Percentiles rank a stretch among this genome's conserved stretches.
phyloP scores from a whole-genome alignment of 495 filamentous ascomycete genomes.

The Xylaria telfairii region DNA sequence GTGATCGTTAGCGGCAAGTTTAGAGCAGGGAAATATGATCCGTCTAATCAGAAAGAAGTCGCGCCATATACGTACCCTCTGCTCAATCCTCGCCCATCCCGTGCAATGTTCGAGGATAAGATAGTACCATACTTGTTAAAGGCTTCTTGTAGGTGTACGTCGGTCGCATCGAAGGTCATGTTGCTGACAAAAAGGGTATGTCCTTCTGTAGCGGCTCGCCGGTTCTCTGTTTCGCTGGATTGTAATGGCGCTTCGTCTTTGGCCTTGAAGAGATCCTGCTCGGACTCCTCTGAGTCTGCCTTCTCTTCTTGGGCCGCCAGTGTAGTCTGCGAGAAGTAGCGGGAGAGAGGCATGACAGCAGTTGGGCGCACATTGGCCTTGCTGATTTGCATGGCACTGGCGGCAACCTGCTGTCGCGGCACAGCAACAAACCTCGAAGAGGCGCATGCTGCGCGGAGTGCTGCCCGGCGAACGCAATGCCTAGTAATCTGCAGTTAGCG shows the following conservation, averaged over 20 bases:
- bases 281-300: not conserved
- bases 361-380: constrained; percentile 30
- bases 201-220: constrained; percentile 24
- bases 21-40: not conserved
- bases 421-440: constrained; percentile 52
- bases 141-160: constrained; percentile 69
- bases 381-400: constrained; percentile 38
- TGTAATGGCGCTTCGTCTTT: not conserved
- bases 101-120: constrained; percentile 58
- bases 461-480: constrained; percentile 63
- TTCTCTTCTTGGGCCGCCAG: constrained; percentile 32
- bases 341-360: constrained; percentile 35
- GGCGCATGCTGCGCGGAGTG: constrained; percentile 61
- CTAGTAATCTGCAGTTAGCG: constrained; percentile 40
- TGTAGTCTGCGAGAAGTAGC: constrained; percentile 46
- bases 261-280: not conserved
- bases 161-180: constrained; percentile 81
- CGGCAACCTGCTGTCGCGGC: constrained; percentile 45
- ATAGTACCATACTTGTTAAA: constrained; percentile 73
- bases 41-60: not conserved
- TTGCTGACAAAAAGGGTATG: constrained; percentile 73
- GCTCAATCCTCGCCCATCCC: constrained; percentile 77
- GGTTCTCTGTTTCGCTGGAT: constrained; percentile 2
- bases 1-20: constrained; percentile 34
- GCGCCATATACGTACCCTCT: constrained; percentile 71